phyloP scores from a whole-genome alignment of 805 yeast genomes.

The Metschnikowia proteae region DNA sequence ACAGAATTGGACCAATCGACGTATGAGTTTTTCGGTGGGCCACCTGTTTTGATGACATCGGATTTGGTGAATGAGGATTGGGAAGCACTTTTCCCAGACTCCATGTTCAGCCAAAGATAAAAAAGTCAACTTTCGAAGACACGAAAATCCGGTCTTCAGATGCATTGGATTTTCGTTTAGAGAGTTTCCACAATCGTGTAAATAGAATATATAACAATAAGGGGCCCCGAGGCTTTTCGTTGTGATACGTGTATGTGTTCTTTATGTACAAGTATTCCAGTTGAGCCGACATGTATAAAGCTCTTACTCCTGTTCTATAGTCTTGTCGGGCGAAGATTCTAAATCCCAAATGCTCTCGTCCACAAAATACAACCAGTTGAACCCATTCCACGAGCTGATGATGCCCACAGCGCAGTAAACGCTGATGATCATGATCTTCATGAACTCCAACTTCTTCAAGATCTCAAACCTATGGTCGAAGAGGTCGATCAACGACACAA shows the following conservation, averaged over 20 bases:
- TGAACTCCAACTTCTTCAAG: slow-evolving; percentile 62
- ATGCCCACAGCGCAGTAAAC: slow-evolving; percentile 86
- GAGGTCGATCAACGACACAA: slow-evolving; percentile 44
- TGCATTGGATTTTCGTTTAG: no score
- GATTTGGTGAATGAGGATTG: slow-evolving; percentile 46
- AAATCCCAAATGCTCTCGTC: slow-evolving; percentile 66
- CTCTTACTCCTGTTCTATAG: background rate
- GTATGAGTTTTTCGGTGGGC: slow-evolving; percentile 47
- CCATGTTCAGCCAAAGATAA: slow-evolving; percentile 25
- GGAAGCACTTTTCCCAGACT: slow-evolving; percentile 49
- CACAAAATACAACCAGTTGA: slow-evolving; percentile 83
- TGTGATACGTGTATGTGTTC: no score
- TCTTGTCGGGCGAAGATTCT: background rate
- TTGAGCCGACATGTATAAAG: no score
- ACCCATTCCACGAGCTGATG: slow-evolving; percentile 80
- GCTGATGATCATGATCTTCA: slow-evolving; percentile 77
- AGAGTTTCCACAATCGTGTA: no score
- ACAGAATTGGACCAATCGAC: slow-evolving; percentile 20
- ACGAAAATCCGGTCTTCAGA: background rate
- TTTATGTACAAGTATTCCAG: no score
- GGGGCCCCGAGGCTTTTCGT: no score
- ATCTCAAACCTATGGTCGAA: slow-evolving; percentile 50
- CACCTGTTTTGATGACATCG: slow-evolving; percentile 50
- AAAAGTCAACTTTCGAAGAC: background rate
- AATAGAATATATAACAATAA: no score